These are phyloP conservation scores for Wallacemonas sp. DNA, from an alignment of 208 protist genomes.

Conservation along the genomic window DNA sequence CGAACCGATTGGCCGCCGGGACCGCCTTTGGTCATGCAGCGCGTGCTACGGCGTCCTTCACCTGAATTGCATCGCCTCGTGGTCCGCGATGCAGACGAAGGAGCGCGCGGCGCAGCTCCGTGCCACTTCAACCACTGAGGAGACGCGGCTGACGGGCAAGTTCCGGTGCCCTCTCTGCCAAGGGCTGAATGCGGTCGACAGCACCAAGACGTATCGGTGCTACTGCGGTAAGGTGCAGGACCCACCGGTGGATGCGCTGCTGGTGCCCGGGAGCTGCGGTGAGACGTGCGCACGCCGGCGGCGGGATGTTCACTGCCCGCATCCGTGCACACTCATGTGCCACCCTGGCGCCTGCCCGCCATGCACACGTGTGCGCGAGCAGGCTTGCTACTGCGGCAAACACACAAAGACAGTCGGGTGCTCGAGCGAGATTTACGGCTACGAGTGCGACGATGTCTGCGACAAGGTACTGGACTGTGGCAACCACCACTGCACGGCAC, in stretches of 20 bases:
- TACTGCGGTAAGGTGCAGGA: constrained; percentile 74
- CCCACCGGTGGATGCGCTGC: constrained; percentile 49
- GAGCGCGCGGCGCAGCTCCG: constrained; percentile 40
- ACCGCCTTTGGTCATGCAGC: constrained; percentile 60
- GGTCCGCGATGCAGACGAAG: constrained; percentile 46
- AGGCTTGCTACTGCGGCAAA: constrained; percentile 85
- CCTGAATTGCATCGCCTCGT: constrained; percentile 60
- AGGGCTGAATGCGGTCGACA: constrained; percentile 15
- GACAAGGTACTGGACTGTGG: constrained; percentile 74
- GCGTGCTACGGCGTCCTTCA: constrained; percentile 78
- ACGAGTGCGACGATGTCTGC: constrained; percentile 76
- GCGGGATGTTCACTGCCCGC: constrained; percentile 53
- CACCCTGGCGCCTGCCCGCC: constrained; percentile 80
- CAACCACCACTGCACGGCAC: constrained; percentile 66
- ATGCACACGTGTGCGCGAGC: constrained; percentile 52
- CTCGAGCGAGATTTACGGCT: constrained; percentile 66
- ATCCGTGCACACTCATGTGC: constrained; percentile 77
- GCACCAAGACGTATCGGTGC: constrained; percentile 45
- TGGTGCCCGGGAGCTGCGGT: constrained; percentile 81
- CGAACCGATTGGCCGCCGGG: constrained; percentile 38
- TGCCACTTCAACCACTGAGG: constrained; percentile 9
- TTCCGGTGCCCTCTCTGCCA: constrained; percentile 82
- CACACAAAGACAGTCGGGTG: constrained; percentile 60
- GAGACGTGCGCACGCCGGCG: constrained; percentile 56
- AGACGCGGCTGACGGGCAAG: constrained; percentile 16